Percentiles rank a stretch among this genome's conserved stretches.
Conservation (phyloP, 2,329 filamentous ascomycete genomes). For the Botrytis porri region DNA sequence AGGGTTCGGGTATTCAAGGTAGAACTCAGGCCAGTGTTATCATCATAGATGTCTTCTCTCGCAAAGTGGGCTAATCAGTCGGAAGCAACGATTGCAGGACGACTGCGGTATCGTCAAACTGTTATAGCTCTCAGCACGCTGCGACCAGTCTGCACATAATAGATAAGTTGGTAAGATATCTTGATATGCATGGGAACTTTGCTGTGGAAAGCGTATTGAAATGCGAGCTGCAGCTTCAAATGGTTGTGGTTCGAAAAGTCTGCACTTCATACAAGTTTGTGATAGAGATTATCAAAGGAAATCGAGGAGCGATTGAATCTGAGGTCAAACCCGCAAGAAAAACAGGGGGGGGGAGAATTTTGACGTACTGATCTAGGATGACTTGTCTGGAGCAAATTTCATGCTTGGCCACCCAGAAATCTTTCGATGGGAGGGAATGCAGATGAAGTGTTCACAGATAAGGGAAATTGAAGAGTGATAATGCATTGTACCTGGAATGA, state of each 20-base stretch:
- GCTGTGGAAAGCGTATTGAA: not conserved
- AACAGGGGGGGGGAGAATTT: accelerated
- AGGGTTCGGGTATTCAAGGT: not conserved
- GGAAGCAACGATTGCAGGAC: not conserved
- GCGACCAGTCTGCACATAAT: not conserved
- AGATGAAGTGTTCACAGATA: not conserved
- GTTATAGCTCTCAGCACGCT: not conserved
- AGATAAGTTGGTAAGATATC: not conserved
- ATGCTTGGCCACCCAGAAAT: not conserved
- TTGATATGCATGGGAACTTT: not conserved
- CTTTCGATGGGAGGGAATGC: not conserved
- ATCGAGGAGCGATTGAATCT: not conserved
- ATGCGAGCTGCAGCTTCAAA: not conserved
- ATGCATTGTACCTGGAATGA: too few relatives aligned
- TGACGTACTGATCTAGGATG: not conserved
- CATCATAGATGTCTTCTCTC: not conserved
- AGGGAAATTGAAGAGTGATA: not conserved
- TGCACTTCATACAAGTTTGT: not conserved
- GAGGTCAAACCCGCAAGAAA: not conserved
- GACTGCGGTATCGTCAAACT: not conserved
- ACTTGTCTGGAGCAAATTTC: not conserved
- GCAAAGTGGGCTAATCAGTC: not conserved
- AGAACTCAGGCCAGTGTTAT: not conserved
- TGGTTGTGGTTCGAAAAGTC: not conserved
- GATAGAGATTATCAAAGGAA: not conserved